These are phyloP conservation scores for Simmondsia chinensis DNA, from an alignment of 148 eudicot genomes.

Conservation along the genomic window DNA sequence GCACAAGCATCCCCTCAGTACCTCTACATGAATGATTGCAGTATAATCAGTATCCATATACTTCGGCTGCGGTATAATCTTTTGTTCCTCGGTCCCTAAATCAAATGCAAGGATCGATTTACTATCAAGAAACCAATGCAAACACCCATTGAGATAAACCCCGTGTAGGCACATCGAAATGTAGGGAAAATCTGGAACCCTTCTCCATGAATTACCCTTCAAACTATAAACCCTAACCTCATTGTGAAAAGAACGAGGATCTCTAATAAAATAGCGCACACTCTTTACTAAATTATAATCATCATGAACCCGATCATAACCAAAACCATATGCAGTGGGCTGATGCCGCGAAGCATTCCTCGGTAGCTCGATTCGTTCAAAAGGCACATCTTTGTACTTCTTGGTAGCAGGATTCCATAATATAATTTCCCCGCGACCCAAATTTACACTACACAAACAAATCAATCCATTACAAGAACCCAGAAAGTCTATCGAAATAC, in stretches of 20 bases:
- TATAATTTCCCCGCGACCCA: slow-evolving; percentile 3
- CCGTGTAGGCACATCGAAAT: not conserved
- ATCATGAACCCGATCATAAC: slow-evolving; percentile 20
- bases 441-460: slow-evolving; percentile 28
- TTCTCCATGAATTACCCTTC: not conserved
- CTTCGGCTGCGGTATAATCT: not conserved
- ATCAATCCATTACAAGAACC: slow-evolving; percentile 53
- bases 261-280: not conserved
- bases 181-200: not conserved
- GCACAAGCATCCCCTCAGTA: not conserved
- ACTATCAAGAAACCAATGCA: not conserved
- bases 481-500: slow-evolving; percentile 17
- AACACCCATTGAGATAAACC: not conserved
- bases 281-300: not conserved
- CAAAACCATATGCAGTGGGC: slow-evolving; percentile 28
- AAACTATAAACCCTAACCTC: not conserved
- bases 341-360: not conserved
- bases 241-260: not conserved
- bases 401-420: slow-evolving; percentile 40
- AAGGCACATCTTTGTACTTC: slow-evolving; percentile 14
- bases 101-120: not conserved
- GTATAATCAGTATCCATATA: not conserved
- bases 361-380: slow-evolving; percentile 12
- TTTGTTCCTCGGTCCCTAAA: not conserved
- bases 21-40: not conserved